Percentiles rank a stretch among this genome's conserved stretches.
Conservation (phyloP, 2,329 filamentous ascomycete genomes). For the Chaetomium strumarium region DNA sequence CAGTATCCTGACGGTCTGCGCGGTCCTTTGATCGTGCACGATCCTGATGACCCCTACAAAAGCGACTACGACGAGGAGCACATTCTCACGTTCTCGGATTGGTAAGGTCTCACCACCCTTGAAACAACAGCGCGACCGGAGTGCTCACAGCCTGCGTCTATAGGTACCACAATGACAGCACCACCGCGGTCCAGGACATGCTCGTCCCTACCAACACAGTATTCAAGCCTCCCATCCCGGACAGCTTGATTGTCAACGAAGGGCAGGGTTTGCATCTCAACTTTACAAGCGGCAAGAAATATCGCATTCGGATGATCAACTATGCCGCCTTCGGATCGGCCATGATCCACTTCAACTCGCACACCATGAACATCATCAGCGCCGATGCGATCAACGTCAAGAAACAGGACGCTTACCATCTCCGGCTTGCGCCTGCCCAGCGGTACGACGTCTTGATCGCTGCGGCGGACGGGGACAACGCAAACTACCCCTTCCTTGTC, state of each 20-base stretch:
- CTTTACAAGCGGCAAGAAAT: conserved; percentile 39
- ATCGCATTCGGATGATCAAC: conserved; percentile 43
- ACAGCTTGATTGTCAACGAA: conserved; percentile 40
- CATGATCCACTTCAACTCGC: conserved; percentile 40
- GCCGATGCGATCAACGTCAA: conserved; percentile 38
- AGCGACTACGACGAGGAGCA: conserved; percentile 53
- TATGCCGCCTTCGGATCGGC: conserved; percentile 39
- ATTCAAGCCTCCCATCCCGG: conserved; percentile 37
- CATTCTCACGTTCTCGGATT: conserved; percentile 44
- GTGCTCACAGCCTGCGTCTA: neutral
- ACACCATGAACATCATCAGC: conserved; percentile 42
- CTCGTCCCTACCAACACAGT: conserved; percentile 35
- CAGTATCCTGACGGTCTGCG: conserved; percentile 65
- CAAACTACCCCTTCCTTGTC: conserved; percentile 41
- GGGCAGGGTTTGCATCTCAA: conserved; percentile 33
- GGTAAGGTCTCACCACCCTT: neutral
- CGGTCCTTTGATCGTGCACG: conserved; percentile 55
- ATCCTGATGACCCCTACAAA: conserved; percentile 48
- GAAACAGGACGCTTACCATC: conserved; percentile 31
- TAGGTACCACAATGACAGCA: conserved; percentile 39
- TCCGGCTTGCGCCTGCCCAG: conserved; percentile 40
- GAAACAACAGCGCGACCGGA: neutral
- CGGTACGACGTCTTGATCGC: conserved; percentile 41
- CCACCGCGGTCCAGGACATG: conserved; percentile 36
- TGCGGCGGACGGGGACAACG: conserved; percentile 28